Evolutionary conservation across 2,329 filamentous ascomycete genomes (phyloP), one percentile per base, ranked within the genome.

Genomic region (Fusarium torulosum): DNA sequence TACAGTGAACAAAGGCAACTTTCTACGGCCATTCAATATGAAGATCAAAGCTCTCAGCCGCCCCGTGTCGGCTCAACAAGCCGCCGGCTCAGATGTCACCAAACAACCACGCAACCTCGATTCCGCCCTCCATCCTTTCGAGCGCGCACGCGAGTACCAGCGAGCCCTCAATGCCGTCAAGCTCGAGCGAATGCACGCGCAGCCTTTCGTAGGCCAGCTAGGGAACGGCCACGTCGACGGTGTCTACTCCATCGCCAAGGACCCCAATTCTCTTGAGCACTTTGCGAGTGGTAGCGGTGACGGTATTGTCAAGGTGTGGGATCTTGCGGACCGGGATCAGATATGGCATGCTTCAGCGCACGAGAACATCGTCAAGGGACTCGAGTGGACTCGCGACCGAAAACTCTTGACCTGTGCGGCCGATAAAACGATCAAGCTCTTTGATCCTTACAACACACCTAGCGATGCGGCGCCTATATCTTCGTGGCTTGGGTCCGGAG

Each of bases 271-370:
- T 9, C 80, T 95, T 25, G 86, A 93, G 72, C 84, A 90, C 58
- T 87, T 94, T 71, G 93, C 94, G 8, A 95, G 91, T 74, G 94
- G 92, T 42, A 93, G 91, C 70, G 94, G 94, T 67, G 96, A 99
- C 78, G 95, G 96, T 68, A 89, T 97, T 11, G 88, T 99, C 59
- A 99, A 99, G 80, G 91, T 96, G 33, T 97, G 94, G 94, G 91
- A 96, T 53, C 66, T 96, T 72, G 85, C 89, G 11, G 90, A 84
- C 64, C 84, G 88, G 57, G 88, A 91, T 27, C 91, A 96, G 76
- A 85, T 90, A 46, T 95, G 92, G 90, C 86, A 92, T 72, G 86
- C 87, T 4, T 88, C 91, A 66, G 95, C 94, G 23, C 96, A 99
- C 77, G 92, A 97, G 72, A 97, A 97, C 72, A 90, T 97, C 43